Base-by-base conservation (phyloP, 140 eudicot genomes). In the Flaveria floridana region DNA sequence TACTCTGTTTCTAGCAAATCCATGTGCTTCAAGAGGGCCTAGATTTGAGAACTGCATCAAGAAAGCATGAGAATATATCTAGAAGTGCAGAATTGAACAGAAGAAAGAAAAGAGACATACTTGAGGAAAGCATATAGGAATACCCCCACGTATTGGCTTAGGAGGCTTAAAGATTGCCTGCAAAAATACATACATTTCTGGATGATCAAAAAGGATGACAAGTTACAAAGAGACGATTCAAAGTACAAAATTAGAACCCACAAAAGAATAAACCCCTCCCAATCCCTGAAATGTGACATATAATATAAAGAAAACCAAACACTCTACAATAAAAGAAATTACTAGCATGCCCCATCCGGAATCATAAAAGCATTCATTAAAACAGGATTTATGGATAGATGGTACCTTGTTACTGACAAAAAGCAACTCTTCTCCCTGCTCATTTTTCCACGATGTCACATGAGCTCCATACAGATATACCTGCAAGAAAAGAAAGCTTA, bases 101-200 rank as follows among this genome's bases (percentile, higher is more conserved):
- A 18, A 68, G 37, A 82, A 51, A 25, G 58, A 28, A 16, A 66
- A 39, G 62, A 83, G 75, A 62, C 65, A 68, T 78, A 93, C 99
- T 80, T 93, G 99, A 51, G 99, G 99, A 82, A 93, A 93, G 86
- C 96, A 88, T 79, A 93, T 69, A 56, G 99, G 99, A 83, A 93
- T 93, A 47, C 99, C 99, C 64, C 99, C 99, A 81, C 97, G 96
- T 82, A 93, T 90, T 70, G 97, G 76, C 80, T 90, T 93, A 13
- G 91, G 96, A 57, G 99, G 94, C 84, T 86, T 82, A 80, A 86
- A 90, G 77, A 68, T 85, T 74, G 97, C 88, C 97, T 90, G 90
- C 84, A 79, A 62, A 74, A 55, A 59, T 14, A 58, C 19, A 73
- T 73, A 19, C 76, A 70, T 48, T 76, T 76, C 23, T 63, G 76